Evolutionary conservation across 768 basidiomycete species (phyloP).

Genomic region (Pleurotus eryngii): DNA sequence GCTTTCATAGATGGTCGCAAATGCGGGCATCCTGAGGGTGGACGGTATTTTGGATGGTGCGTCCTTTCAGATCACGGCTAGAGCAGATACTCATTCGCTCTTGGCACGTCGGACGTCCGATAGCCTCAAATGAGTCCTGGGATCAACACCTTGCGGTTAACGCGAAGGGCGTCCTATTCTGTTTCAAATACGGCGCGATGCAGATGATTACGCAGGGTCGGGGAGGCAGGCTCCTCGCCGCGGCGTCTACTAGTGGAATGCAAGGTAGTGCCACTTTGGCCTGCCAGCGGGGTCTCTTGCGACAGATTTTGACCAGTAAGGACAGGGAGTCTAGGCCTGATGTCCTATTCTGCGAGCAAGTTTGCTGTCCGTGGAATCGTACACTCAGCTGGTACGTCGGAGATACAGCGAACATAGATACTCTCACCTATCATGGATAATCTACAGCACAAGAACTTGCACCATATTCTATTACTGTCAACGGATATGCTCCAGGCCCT

Average conservation of each 20-base stretch:
- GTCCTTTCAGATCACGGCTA: no score
- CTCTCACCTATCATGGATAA: not conserved
- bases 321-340: not conserved
- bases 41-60: not conserved
- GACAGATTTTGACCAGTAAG: no score
- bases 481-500: conserved; percentile 36
- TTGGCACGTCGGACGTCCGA: not conserved
- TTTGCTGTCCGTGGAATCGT: conserved; percentile 42
- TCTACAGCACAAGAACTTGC: conserved; percentile 33
- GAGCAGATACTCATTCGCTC: not conserved
- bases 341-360: conserved; percentile 34
- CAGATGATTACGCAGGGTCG: conserved; percentile 38
- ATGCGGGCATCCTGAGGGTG: not conserved
- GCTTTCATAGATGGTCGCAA: not conserved
- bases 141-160: conserved; percentile 15
- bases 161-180: conserved; percentile 29
- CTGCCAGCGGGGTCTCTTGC: no score
- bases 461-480: conserved; percentile 36
- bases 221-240: conserved; percentile 40
- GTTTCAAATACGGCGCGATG: conserved; percentile 33
- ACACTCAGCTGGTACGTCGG: conserved; percentile 28
- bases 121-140: not conserved
- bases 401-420: not conserved
- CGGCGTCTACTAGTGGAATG: conserved; percentile 34
- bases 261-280: conserved; percentile 23